phyloP scores from a whole-genome alignment of 768 basidiomycete genomes.

The Mycena venus region DNA sequence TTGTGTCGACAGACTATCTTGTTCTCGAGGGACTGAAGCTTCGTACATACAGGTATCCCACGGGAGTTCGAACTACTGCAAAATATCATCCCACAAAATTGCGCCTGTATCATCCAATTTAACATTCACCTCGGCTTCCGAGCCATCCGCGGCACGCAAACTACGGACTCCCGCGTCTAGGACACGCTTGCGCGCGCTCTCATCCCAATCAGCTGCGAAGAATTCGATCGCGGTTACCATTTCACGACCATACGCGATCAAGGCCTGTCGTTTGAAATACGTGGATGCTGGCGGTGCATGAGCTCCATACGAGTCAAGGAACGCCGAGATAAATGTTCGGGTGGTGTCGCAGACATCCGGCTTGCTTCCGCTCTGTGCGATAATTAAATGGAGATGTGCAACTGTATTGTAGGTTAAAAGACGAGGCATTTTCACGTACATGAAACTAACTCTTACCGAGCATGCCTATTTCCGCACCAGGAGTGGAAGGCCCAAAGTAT shows the following conservation, averaged over 20 bases:
- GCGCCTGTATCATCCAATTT: not conserved
- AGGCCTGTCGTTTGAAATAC: conserved; percentile 35
- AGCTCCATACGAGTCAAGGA: conserved; percentile 33
- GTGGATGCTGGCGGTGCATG: conserved; percentile 18
- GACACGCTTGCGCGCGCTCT: conserved; percentile 30
- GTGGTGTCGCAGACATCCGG: conserved; percentile 16
- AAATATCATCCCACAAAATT: not conserved
- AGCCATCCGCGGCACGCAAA: conserved; percentile 37
- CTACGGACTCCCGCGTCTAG: conserved; percentile 37
- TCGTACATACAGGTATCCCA: no score
- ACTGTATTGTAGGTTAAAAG: conserved; percentile 30
- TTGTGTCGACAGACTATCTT: no score
- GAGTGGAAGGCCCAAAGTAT: conserved; percentile 47
- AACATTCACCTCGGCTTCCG: not conserved
- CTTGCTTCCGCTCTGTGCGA: conserved; percentile 32
- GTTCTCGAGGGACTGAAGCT: no score
- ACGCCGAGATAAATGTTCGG: conserved; percentile 34
- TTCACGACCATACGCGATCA: conserved; percentile 47
- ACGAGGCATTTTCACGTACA: not conserved
- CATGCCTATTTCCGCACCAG: conserved; percentile 49
- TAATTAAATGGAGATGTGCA: conserved; percentile 46
- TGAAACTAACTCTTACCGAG: conserved; percentile 39
- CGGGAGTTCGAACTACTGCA: not conserved
- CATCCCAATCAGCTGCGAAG: conserved; percentile 37
- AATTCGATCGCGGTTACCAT: conserved; percentile 42